These are phyloP conservation scores for Pleoardoris graminearum DNA, from an alignment of 2,329 filamentous ascomycete genomes.

Conservation along the genomic window DNA sequence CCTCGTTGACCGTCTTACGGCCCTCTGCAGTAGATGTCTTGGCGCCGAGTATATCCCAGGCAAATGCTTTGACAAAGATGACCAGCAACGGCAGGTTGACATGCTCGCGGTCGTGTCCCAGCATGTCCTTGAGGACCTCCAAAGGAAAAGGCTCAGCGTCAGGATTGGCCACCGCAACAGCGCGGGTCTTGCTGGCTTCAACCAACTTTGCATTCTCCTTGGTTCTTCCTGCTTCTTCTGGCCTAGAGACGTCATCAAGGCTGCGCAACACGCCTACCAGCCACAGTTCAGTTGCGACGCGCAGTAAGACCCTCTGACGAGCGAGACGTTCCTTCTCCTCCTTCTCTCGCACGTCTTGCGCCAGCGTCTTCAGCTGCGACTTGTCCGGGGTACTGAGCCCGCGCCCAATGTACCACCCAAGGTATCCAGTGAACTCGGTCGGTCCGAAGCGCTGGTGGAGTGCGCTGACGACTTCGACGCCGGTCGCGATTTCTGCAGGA, in stretches of 20 bases:
- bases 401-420: slow-evolving; percentile 90
- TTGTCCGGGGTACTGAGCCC: slow-evolving; percentile 91
- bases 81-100: slow-evolving; percentile 88
- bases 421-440: slow-evolving; percentile 83
- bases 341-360: slow-evolving; percentile 82
- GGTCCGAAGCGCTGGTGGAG: slow-evolving; percentile 94
- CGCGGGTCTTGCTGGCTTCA: slow-evolving; percentile 65
- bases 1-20: slow-evolving; percentile 82
- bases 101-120: slow-evolving; percentile 92
- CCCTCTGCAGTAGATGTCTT: slow-evolving; percentile 72
- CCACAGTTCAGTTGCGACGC: slow-evolving; percentile 95
- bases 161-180: slow-evolving; percentile 63
- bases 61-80: slow-evolving; percentile 92
- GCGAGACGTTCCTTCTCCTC: slow-evolving; percentile 93
- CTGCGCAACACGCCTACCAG: slow-evolving; percentile 85
- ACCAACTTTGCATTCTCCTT: slow-evolving; percentile 59
- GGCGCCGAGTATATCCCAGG: slow-evolving; percentile 90
- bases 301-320: slow-evolving; percentile 81
- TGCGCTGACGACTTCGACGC: slow-evolving; percentile 91
- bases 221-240: slow-evolving; percentile 65
- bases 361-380: slow-evolving; percentile 74
- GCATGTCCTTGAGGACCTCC: slow-evolving; percentile 94
- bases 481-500: slow-evolving; percentile 87
- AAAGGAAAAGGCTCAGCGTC: slow-evolving; percentile 90
- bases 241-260: slow-evolving; percentile 68